Base-by-base conservation (phyloP, 306 rosid genomes). In the Quercus suber region DNA sequence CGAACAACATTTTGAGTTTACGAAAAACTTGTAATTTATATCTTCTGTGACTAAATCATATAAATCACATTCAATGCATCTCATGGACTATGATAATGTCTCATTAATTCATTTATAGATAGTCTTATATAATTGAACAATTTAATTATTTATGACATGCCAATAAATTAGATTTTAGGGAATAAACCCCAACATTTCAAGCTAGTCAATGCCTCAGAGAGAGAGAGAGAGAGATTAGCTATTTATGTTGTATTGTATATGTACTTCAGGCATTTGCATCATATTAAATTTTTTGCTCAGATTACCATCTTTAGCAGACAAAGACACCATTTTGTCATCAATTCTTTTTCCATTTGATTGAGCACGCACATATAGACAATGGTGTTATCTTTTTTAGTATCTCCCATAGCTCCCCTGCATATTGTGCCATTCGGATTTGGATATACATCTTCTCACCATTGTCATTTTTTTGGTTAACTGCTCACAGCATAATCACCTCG, bases 391-490 rank as follows among this genome's bases (percentile, higher is more conserved):
- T 95, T 95, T 89, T 92, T 89, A 95, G 93, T 27, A 95, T 77
- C 13, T 95, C 89, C 99, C 98, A 95, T 5, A 92, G 81, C 88
- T 95, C 99, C 80, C 91, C 94, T 10, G 97, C 97, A 65, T 95
- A 95, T 72, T 95, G 87, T 75, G 99, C 99, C 99, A 95, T 95
- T 89, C 96, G 57, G 64, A 97, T 95, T 83, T 95, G 99, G 30
- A 95, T 95, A 90, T 92, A 92, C 99, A 91, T 95, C 68, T 92
- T 95, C 88, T 95, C 99, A 0, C 99, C 99, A 52, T 91, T 86
- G 14, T 88, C 99, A 37, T 92, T 92, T 14, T 87, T 90, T 73
- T 95, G 2, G 99, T 86, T 90, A 97, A 86, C 99, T 80, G 89
- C 99, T 95, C 57, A 95, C 99, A 0, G 97, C 98, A 55, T 88